phyloP scores from a whole-genome alignment of 2,329 filamentous ascomycete species.

The Hypoxylon sp. region DNA sequence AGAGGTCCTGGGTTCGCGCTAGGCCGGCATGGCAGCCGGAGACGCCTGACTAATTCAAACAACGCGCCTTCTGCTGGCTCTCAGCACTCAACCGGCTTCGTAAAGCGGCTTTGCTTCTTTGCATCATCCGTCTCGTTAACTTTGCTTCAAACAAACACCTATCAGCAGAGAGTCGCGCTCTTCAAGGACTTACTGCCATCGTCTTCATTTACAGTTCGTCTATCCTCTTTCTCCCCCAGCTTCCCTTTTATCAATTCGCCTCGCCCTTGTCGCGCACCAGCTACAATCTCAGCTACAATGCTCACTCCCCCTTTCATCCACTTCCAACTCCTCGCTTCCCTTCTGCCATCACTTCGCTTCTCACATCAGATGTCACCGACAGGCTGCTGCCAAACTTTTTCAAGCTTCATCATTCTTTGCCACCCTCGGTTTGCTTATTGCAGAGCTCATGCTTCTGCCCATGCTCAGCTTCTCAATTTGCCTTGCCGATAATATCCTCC shows the following conservation, averaged over 20 bases:
- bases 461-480: conserved; percentile 43
- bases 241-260: conserved; percentile 37
- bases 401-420: conserved; percentile 35
- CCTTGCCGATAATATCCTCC: conserved; percentile 41
- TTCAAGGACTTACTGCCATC: conserved; percentile 27
- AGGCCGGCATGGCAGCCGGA: no score
- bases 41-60: no score
- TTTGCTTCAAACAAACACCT: conserved; percentile 27
- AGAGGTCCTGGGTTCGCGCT: no score
- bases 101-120: conserved; percentile 1
- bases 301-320: conserved; percentile 31
- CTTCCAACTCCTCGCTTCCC: conserved; percentile 20
- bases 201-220: conserved; percentile 46
- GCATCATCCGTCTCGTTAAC: conserved; percentile 6
- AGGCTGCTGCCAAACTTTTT: conserved; percentile 41
- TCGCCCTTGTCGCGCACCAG: conserved; percentile 27
- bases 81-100: background rate
- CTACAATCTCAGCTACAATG: conserved; percentile 28
- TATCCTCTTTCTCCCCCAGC: conserved; percentile 43
- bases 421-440: conserved; percentile 45
- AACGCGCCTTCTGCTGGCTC: no score
- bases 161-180: conserved; percentile 36
- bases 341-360: conserved; percentile 28
- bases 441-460: conserved; percentile 43
- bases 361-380: conserved; percentile 23